Percentiles rank a stretch among this genome's conserved stretches.
Evolutionary conservation across 495 filamentous ascomycete genomes (phyloP).

Genomic region (Tuber microsphaerosporum): DNA sequence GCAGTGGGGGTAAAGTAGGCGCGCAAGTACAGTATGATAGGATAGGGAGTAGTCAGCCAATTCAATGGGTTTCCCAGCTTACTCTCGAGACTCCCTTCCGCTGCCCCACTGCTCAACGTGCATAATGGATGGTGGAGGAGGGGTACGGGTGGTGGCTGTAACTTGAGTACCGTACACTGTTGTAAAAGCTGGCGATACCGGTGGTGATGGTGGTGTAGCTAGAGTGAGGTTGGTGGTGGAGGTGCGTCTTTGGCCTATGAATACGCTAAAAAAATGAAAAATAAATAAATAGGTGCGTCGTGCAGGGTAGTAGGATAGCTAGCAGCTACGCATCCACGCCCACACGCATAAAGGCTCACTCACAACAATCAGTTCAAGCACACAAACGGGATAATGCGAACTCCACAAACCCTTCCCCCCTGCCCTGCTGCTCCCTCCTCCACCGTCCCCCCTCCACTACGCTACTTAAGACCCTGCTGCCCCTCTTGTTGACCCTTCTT

Average conservation of each 20-base stretch:
- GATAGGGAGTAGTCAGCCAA: no score
- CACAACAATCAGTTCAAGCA: constrained; percentile 35
- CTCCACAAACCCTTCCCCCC: constrained; percentile 32
- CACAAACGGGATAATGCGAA: constrained; percentile 19
- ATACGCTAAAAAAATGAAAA: neutral
- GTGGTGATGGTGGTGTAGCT: neutral
- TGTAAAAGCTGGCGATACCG: neutral
- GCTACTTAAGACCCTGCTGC: constrained; percentile 37
- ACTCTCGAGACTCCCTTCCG: constrained; percentile 26
- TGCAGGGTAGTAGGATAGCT: constrained; percentile 34
- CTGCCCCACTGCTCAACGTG: constrained; percentile 27
- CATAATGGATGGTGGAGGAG: constrained; percentile 33
- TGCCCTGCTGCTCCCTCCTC: constrained; percentile 25
- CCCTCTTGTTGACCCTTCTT: constrained; percentile 38
- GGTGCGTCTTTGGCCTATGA: neutral
- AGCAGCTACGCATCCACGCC: constrained; percentile 29
- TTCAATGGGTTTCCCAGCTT: constrained; percentile 13
- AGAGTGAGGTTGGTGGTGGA: neutral
- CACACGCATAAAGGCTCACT: neutral
- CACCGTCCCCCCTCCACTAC: constrained; percentile 16
- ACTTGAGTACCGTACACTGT: neutral
- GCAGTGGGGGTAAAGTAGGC: no score
- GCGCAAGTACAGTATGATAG: no score
- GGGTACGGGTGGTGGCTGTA: constrained; percentile 22
- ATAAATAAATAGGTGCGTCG: neutral